phyloP scores from a whole-genome alignment of 2,329 filamentous ascomycete species.

The Penicillium palitans region DNA sequence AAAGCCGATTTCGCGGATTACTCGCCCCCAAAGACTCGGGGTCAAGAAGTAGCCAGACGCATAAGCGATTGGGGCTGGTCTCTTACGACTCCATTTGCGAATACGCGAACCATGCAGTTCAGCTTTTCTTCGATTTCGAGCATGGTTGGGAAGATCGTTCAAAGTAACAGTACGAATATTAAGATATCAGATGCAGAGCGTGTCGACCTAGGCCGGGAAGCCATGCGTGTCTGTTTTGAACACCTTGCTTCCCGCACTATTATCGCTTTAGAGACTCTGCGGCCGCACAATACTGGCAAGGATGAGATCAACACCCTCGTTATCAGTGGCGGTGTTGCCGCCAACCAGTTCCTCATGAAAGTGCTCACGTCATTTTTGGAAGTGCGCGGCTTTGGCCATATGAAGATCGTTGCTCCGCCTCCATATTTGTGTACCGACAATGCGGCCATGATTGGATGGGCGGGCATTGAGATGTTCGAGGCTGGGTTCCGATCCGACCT shows the following conservation, averaged over 20 bases:
- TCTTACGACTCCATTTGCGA: slow-evolving; percentile 66
- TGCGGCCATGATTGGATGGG: slow-evolving; percentile 96
- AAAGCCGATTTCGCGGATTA: slow-evolving; percentile 51
- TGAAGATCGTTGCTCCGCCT: slow-evolving; percentile 73
- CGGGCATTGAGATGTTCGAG: slow-evolving; percentile 87
- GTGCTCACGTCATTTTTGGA: slow-evolving; percentile 64
- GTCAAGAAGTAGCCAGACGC: slow-evolving; percentile 57
- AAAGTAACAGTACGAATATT: slow-evolving; percentile 28
- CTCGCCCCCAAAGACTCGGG: slow-evolving; percentile 57
- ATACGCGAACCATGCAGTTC: slow-evolving; percentile 61
- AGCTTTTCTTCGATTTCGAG: slow-evolving; percentile 74
- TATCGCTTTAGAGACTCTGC: slow-evolving; percentile 59
- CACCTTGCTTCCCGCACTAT: slow-evolving; percentile 76
- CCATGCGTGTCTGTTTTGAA: slow-evolving; percentile 82
- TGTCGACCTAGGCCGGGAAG: slow-evolving; percentile 66
- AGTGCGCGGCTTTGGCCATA: slow-evolving; percentile 61
- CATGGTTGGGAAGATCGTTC: slow-evolving; percentile 60
- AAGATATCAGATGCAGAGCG: slow-evolving; percentile 61
- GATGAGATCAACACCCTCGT: slow-evolving; percentile 64
- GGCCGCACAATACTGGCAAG: slow-evolving; percentile 15
- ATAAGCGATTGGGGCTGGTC: slow-evolving; percentile 63
- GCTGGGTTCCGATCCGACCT: slow-evolving; percentile 69
- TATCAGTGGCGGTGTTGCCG: slow-evolving; percentile 85
- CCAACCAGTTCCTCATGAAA: slow-evolving; percentile 74
- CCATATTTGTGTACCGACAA: slow-evolving; percentile 84